phyloP scores from a whole-genome alignment of 306 rosid genomes.

The Quercus wislizeni region DNA sequence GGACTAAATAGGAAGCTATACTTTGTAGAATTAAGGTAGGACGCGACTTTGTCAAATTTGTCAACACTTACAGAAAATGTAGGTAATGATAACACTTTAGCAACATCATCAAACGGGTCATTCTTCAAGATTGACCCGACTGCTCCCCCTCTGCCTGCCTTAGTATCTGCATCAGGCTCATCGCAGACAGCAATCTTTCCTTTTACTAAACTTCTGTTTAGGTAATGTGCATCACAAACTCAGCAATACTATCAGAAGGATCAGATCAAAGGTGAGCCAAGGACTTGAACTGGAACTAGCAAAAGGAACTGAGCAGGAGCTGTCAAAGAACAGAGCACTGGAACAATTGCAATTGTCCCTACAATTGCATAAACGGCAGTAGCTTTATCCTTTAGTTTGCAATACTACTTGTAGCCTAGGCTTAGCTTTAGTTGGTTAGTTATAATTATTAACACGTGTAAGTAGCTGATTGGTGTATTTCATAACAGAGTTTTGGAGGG shows the following conservation, averaged over 20 bases:
- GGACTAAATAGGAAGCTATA: not conserved
- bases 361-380: no score
- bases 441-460: no score
- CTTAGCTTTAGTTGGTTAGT: no score
- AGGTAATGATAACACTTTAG: not conserved
- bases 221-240: not conserved
- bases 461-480: no score
- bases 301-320: no score
- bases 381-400: no score
- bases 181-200: not conserved
- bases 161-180: not conserved
- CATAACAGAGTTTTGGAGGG: no score
- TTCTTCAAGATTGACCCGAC: not conserved
- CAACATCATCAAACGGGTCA: not conserved
- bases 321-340: no score
- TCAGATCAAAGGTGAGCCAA: not conserved
- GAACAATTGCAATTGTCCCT: no score
- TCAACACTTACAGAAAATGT: not conserved
- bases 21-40: constrained; percentile 9
- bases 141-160: not conserved
- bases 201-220: not conserved
- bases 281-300: no score
- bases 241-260: not conserved
- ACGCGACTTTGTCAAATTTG: not conserved
- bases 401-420: no score